phyloP scores from a whole-genome alignment of 495 filamentous ascomycete species.

The Penicillium egyptiacum region DNA sequence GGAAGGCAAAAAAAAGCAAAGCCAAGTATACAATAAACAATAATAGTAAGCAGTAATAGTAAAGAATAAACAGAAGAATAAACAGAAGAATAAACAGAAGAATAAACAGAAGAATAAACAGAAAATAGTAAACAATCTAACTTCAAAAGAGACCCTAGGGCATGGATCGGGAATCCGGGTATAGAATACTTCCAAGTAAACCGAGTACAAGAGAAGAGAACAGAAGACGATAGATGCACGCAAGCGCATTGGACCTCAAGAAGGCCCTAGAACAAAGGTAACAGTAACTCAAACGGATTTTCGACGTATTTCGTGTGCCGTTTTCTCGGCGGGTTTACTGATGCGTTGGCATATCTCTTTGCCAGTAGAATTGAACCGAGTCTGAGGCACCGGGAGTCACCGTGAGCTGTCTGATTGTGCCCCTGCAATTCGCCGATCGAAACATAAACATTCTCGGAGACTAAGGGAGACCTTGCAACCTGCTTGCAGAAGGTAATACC shows the following conservation, averaged over 20 bases:
- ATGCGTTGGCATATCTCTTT: conserved; percentile 90
- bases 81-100: no score
- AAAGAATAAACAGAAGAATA: not conserved
- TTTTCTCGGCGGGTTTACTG: conserved; percentile 47
- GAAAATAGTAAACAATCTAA: not conserved
- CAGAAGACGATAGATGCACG: not conserved
- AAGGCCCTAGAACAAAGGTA: not conserved
- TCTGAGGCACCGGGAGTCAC: conserved; percentile 20
- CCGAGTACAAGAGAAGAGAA: not conserved
- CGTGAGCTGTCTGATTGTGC: conserved; percentile 16
- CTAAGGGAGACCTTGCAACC: conserved; percentile 2
- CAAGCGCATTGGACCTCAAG: not conserved
- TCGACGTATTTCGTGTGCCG: conserved; percentile 23
- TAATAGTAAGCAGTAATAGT: not conserved
- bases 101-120: not conserved
- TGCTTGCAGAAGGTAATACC: not conserved
- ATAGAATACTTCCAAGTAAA: conserved; percentile 16
- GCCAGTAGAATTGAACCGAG: conserved; percentile 67
- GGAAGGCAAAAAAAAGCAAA: conserved; percentile 3
- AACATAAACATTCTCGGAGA: conserved; percentile 14
- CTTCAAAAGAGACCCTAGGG: not conserved
- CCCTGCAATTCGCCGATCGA: conserved; percentile 32
- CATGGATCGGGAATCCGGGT: conserved; percentile 13
- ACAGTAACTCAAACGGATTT: conserved; percentile 17
- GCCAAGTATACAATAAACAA: not conserved